A percentile compares a stretch with the other conserved stretches of the same genome.
Evolutionary conservation across 441 rosid genomes (phyloP).

Genomic region (Melastoma candidum): DNA sequence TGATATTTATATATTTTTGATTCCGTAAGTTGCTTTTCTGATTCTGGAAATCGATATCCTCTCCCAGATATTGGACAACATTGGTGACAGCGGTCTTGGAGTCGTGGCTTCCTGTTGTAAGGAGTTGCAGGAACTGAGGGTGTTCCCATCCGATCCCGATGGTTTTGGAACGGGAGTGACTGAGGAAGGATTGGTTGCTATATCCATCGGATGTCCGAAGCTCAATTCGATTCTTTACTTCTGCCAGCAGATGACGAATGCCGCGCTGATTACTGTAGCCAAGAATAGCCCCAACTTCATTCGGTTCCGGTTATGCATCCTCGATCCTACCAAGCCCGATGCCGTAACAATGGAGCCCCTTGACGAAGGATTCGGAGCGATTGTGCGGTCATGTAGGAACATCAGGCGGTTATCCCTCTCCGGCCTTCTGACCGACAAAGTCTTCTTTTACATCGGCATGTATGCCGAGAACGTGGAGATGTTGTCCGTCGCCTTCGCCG

Average conservation of each 20-base stretch:
- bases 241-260: constrained; percentile 93
- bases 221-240: constrained; percentile 82
- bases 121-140: constrained; percentile 79
- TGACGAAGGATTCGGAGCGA: constrained; percentile 95
- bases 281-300: constrained; percentile 69
- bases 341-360: constrained; percentile 54
- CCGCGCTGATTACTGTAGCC: constrained; percentile 78
- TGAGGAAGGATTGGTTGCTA: constrained; percentile 76
- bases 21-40: no score
- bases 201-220: constrained; percentile 79
- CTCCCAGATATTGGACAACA: constrained; percentile 76
- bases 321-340: constrained; percentile 73
- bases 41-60: not conserved
- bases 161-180: constrained; percentile 63
- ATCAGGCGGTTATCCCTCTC: constrained; percentile 64
- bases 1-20: no score
- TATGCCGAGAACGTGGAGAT: constrained; percentile 74
- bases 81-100: constrained; percentile 78
- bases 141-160: constrained; percentile 67
- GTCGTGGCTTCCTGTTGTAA: constrained; percentile 76
- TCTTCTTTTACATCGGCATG: constrained; percentile 76
- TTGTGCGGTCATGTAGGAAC: constrained; percentile 62
- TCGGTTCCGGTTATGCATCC: constrained; percentile 72
- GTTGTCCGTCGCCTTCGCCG: constrained; percentile 93
- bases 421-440: constrained; percentile 70